Percentiles rank a stretch among this genome's conserved stretches.
Conservation (phyloP, 306 rosid species). For the Pachyrhizus erosus region DNA sequence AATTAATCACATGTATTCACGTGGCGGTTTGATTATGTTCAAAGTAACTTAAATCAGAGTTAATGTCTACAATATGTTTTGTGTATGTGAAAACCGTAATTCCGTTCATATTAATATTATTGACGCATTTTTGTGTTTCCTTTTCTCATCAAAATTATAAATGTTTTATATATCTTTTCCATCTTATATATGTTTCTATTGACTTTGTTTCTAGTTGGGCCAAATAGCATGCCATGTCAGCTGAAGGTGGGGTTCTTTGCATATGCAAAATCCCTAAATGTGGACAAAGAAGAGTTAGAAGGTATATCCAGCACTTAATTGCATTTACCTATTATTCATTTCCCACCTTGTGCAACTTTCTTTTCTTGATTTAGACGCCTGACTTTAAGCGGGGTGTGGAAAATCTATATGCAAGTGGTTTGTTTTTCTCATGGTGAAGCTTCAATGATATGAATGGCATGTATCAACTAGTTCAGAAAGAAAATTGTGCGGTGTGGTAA, state of each 20-base stretch:
- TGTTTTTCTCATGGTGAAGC: background rate
- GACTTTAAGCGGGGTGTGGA: conserved; percentile 4
- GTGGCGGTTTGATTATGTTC: conserved; percentile 21
- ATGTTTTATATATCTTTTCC: background rate
- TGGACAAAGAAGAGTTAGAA: conserved; percentile 85
- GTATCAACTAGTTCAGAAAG: background rate
- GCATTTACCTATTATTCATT: background rate
- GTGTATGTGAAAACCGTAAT: background rate
- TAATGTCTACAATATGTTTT: conserved; percentile 11
- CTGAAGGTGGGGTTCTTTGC: conserved; percentile 96
- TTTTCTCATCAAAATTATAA: conserved; percentile 3
- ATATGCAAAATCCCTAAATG: conserved; percentile 82
- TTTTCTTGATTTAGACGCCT: background rate
- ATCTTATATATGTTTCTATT: conserved; percentile 26
- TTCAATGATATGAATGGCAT: conserved; percentile 16
- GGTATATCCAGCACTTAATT: conserved; percentile 52
- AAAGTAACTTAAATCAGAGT: conserved; percentile 11
- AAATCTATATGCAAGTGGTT: background rate
- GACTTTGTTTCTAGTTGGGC: conserved; percentile 76
- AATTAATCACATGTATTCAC: background rate
- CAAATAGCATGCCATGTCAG: conserved; percentile 90
- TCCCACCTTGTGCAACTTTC: background rate
- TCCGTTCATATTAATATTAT: background rate
- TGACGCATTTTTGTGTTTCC: background rate
- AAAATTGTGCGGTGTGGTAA: conserved; percentile 7